Base-by-base conservation (phyloP, 768 basidiomycete species). In the Pholiota microspora region DNA sequence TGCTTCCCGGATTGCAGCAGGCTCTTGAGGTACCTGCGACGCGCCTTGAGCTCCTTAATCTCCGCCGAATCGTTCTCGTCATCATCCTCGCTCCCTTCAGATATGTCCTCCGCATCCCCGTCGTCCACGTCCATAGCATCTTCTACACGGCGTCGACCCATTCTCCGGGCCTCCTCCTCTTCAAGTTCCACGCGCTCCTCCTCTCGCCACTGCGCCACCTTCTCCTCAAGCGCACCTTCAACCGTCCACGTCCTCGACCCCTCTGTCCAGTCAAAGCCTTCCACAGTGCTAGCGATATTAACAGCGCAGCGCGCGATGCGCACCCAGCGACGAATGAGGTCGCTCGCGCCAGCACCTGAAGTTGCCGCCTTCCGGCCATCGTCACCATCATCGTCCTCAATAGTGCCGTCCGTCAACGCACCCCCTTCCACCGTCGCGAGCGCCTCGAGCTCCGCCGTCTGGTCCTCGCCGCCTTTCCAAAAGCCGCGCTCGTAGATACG, bases 401-500 rank as follows among this genome's bases (percentile, higher is more conserved):
- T 92, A 57, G 83, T 80, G 2, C 91, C 94, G 62, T 95, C 92
- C 0, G 78, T 83, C 24, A 79, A 63, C 55, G 85, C 82, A 9
- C 71, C 73, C 1, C 67, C 72, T 62, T 90, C 85, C 8, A 77
- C 74, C 51, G 78, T 71, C 49, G 88, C 80, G 45, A 96, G 75
- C 0, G 94, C 86, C 62, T 94, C 94, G 51, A 91, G 77, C 75
- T 98, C 96, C 0, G 74, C 71, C 57, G 70, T 69, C 35, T 79
- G 77, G 53, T 86, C 85, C 49, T 86, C 88, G 28, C 80, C 81
- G n/a, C 76, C 75, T 65, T 88, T 91, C 97, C 97, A 99, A 68
- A 88, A 98, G 0, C 95, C 96, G 35, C 92, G 84, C 68, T 96
- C 94, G 66, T 89, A 98, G 13, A 98, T 86, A 57, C 84, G 83